These are phyloP conservation scores for Heterotrichella gracilis DNA, from an alignment of 352 stramenopile genomes.

Conservation along the genomic window DNA sequence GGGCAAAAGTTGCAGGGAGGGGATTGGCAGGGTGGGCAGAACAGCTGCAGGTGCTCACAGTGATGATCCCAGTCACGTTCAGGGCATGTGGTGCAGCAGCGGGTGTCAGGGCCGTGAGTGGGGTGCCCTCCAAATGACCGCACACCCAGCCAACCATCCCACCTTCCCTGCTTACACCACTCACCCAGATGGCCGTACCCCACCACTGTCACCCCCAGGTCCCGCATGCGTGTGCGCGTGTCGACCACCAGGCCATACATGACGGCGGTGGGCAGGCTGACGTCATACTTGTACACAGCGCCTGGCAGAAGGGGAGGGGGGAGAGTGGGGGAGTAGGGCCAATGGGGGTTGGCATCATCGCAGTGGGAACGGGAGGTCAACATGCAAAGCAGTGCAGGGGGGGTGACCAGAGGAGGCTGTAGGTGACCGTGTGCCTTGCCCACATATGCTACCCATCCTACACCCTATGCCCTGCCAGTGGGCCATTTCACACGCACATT, in stretches of 20 bases:
- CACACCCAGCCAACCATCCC: background rate
- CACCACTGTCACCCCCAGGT: background rate
- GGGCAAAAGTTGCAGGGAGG: too few relatives aligned
- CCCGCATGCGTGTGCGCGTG: conserved; percentile 27
- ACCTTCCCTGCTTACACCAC: background rate
- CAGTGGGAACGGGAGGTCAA: too few relatives aligned
- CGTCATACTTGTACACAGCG: conserved; percentile 86
- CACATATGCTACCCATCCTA: too few relatives aligned
- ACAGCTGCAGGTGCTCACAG: conserved; percentile 59
- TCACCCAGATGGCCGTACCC: background rate
- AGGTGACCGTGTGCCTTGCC: too few relatives aligned
- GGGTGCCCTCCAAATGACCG: background rate
- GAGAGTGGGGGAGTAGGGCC: too few relatives aligned
- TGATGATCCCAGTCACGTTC: conserved; percentile 18
- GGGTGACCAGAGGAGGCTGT: too few relatives aligned
- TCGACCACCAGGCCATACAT: conserved; percentile 56
- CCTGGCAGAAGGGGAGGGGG: conserved; percentile 30
- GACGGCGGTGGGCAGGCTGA: conserved; percentile 51
- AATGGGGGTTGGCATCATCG: too few relatives aligned
- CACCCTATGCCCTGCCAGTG: too few relatives aligned
- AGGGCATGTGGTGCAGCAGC: background rate
- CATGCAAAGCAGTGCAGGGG: too few relatives aligned
- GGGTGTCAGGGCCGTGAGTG: background rate
- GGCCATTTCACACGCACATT: too few relatives aligned
- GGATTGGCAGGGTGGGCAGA: too few relatives aligned